Evolutionary conservation across 2,329 filamentous ascomycete genomes (phyloP).

Genomic region (Cytospora paraplurivora): DNA sequence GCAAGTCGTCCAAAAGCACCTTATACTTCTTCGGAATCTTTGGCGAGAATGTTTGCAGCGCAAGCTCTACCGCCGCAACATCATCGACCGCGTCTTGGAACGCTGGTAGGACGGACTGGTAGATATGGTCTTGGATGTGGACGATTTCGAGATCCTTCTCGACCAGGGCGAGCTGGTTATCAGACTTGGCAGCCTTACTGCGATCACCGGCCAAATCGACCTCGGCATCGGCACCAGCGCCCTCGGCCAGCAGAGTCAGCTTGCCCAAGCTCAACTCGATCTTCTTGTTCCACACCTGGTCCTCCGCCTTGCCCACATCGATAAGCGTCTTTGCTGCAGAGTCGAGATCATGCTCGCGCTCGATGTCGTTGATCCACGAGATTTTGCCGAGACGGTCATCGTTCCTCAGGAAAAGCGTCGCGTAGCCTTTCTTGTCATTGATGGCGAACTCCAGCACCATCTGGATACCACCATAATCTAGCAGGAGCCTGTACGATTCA

Average conservation of each 20-base stretch:
- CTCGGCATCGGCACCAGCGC: constrained; percentile 37
- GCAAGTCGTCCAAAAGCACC: constrained; percentile 71
- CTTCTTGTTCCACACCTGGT: constrained; percentile 88
- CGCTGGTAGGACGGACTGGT: constrained; percentile 67
- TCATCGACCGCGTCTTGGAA: constrained; percentile 76
- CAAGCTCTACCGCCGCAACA: constrained; percentile 74
- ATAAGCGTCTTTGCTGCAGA: constrained; percentile 73
- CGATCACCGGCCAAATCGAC: constrained; percentile 30
- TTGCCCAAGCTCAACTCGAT: constrained; percentile 90
- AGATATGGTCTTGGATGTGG: constrained; percentile 77
- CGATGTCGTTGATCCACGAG: constrained; percentile 93
- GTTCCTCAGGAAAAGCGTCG: constrained; percentile 78
- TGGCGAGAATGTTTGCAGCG: constrained; percentile 66
- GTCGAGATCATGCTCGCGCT: constrained; percentile 72
- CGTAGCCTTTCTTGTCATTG: constrained; percentile 66
- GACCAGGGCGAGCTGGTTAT: constrained; percentile 52
- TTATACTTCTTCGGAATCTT: constrained; percentile 60
- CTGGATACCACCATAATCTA: constrained; percentile 66
- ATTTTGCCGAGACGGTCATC: constrained; percentile 74
- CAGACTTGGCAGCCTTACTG: constrained; percentile 36
- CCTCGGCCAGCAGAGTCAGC: constrained; percentile 71
- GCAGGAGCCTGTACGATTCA: constrained; percentile 78
- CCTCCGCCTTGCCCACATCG: constrained; percentile 70
- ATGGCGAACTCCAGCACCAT: constrained; percentile 71
- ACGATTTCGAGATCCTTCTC: constrained; percentile 69